Evolutionary conservation across 164 flowering plant genomes (phyloP), one percentile per base, ranked within the genome.

Genomic region (Stephania japonica): DNA sequence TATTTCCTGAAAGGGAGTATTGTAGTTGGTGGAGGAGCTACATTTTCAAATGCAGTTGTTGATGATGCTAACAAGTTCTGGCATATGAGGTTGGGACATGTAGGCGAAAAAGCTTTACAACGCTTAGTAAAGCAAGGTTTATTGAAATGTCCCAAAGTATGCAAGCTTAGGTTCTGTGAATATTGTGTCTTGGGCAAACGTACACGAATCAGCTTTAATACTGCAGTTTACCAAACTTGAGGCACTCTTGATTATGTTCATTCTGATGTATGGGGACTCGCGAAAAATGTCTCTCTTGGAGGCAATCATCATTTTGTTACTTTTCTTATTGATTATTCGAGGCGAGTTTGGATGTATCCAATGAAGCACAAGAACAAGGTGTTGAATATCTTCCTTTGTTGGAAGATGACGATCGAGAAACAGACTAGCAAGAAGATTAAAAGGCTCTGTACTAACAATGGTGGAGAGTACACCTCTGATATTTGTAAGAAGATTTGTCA

Each of bases 181-280:
- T n/a, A n/a, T n/a, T n/a, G n/a, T 70, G 23, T 76, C 5, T 27
- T 75, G 3, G 78, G 68, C 13, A 78, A 81, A 49, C 65, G 73
- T 12, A 8, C 32, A 4, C 59, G 24, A 18, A n/a, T n/a, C n/a
- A n/a, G n/a, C 73, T 70, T 67, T 53, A 25, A 27, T 0, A 76
- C 14, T 0, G 62, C 63, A 1, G 47, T 32, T 12, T 71, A 73
- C 42, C 5, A 6, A 2, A 75, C 73, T 7, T 23, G 72, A 21
- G 75, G 73, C 4, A 49, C 25, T 23, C 23, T 75, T 0, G 73
- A 73, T 44, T 77, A 62, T 64, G 21, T 77, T 47, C 43, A 71
- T 21, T 4, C 67, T n/a, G 42, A 76, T 76, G 38, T 71, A 1
- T 76, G 74, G 67, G 78, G 63, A 3, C 78, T 43, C 38, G 14